A percentile compares a stretch with the other conserved stretches of the same genome.
Evolutionary conservation across 1,139 yeast species (phyloP).

Genomic region (Kodamaea derodonti): DNA sequence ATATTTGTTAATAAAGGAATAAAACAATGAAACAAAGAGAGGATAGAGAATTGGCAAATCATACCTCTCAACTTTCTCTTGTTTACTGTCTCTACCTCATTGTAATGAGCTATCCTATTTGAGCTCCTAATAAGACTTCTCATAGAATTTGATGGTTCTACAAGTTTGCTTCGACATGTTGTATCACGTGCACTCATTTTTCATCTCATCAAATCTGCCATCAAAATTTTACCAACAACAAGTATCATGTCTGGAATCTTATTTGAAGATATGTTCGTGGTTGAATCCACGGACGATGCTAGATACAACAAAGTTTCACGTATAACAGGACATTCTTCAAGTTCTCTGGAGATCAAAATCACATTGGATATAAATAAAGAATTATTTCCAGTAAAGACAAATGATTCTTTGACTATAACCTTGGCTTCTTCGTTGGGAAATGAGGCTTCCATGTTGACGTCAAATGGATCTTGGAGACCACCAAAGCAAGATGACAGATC

Average conservation of each 20-base stretch:
- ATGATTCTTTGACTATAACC: slow-evolving; percentile 84
- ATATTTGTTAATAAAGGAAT: too few species aligned
- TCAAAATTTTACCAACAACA: slow-evolving; percentile 1
- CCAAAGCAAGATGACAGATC: slow-evolving; percentile 81
- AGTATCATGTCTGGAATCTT: slow-evolving; percentile 68
- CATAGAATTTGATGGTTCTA: too few species aligned
- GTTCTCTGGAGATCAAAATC: slow-evolving; percentile 77
- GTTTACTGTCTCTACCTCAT: too few species aligned
- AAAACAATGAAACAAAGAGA: too few species aligned
- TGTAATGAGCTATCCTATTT: too few species aligned
- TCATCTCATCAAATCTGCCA: slow-evolving; percentile 2
- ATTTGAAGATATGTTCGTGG: slow-evolving; percentile 90
- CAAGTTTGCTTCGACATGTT: too few species aligned
- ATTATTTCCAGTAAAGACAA: slow-evolving; percentile 76
- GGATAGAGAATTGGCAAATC: too few species aligned
- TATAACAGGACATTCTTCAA: slow-evolving; percentile 81
- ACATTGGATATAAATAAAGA: slow-evolving; percentile 92
- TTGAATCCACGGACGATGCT: slow-evolving; percentile 81
- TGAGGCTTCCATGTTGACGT: slow-evolving; percentile 49
- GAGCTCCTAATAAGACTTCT: too few species aligned
- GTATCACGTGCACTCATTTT: slow-evolving; percentile 1
- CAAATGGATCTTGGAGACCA: slow-evolving; percentile 86
- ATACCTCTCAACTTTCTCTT: too few species aligned
- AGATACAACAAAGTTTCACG: slow-evolving; percentile 92
- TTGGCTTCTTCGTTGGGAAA: slow-evolving; percentile 76